These are phyloP conservation scores for Penicillium griseofulvum DNA, from an alignment of 2,329 filamentous ascomycete species.

Conservation along the genomic window DNA sequence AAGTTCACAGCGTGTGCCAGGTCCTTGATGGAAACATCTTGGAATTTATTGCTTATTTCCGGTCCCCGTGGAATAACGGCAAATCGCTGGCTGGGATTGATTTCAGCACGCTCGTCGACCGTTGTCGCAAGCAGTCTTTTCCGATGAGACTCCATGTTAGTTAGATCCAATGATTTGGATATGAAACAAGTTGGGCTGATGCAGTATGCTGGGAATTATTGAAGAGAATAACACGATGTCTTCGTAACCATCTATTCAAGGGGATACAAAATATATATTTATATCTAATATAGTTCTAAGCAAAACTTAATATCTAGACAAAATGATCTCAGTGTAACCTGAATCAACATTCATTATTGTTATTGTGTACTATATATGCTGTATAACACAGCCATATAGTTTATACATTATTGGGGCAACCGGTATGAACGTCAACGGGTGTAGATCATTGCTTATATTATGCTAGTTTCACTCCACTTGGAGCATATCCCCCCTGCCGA, in stretches of 20 bases:
- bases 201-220: too few relatives aligned
- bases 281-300: not conserved
- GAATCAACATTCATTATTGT: not conserved
- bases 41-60: conserved; percentile 20
- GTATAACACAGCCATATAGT: not conserved
- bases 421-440: not conserved
- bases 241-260: not conserved
- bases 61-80: conserved; percentile 13
- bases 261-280: not conserved
- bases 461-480: not conserved
- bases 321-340: not conserved
- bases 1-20: conserved; percentile 19
- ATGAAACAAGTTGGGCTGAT: not conserved
- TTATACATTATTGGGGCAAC: not conserved
- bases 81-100: conserved; percentile 11
- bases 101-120: conserved; percentile 3
- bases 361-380: not conserved
- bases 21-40: conserved; percentile 15
- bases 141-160: not conserved
- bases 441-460: not conserved
- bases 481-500: not conserved
- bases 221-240: not conserved
- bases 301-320: not conserved
- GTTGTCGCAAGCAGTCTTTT: conserved; percentile 16
- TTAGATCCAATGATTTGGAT: not conserved